Percentiles rank a stretch among this genome's conserved stretches.
These are phyloP conservation scores for Aureobasidium sp. DNA, from an alignment of 2,329 filamentous ascomycete species.

Conservation along the genomic window DNA sequence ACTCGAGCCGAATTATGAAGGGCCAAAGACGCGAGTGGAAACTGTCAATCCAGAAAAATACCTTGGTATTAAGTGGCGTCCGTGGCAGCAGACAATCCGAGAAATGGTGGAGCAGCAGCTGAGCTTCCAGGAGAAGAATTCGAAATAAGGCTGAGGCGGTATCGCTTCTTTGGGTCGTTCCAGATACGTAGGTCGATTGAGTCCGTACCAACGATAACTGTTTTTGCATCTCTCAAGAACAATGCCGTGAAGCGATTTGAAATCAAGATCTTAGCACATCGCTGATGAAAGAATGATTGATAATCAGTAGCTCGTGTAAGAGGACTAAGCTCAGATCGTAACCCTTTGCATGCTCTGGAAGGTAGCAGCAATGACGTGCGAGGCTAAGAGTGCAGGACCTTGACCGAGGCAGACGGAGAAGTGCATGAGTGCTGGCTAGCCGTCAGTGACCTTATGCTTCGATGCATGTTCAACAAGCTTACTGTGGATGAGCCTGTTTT, in stretches of 20 bases:
- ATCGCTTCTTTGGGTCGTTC: neutral
- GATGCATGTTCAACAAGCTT: neutral
- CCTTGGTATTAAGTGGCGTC: neutral
- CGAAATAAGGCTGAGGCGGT: neutral
- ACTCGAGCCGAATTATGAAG: neutral
- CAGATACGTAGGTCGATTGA: neutral
- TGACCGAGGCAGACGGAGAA: constrained; percentile 1
- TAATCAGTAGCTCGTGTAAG: neutral
- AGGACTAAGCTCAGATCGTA: too few species aligned
- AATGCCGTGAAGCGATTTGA: neutral
- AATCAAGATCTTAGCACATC: neutral
- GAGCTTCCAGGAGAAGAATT: neutral
- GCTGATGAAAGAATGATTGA: neutral
- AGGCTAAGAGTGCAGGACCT: neutral
- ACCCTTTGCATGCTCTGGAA: constrained; percentile 11
- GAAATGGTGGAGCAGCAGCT: neutral
- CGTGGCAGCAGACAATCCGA: neutral
- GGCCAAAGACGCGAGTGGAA: neutral
- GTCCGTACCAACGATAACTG: neutral
- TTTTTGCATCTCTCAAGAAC: neutral
- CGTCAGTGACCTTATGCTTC: neutral
- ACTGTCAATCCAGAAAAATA: neutral
- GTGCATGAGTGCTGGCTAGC: neutral
- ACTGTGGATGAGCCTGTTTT: constrained; percentile 1
- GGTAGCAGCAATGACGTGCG: neutral